phyloP scores from a whole-genome alignment of 768 basidiomycete species.

The Fomitopsis serialis region DNA sequence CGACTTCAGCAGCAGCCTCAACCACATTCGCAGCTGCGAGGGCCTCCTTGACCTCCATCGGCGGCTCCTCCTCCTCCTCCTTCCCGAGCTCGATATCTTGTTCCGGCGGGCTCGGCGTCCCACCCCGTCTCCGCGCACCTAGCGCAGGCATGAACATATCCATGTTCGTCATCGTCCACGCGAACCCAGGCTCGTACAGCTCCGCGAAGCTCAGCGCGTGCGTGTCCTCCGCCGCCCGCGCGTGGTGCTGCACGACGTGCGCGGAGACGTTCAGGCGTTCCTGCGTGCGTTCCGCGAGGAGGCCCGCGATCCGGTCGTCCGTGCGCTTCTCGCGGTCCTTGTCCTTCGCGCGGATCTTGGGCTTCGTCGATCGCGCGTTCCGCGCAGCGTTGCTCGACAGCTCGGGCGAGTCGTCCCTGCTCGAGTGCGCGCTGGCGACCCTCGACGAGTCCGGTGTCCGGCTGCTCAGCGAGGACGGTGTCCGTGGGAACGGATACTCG shows the following conservation, averaged over 20 bases:
- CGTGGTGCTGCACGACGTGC: too few species aligned
- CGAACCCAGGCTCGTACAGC: conserved; percentile 12
- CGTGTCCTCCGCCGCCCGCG: neutral
- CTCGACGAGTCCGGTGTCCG: neutral
- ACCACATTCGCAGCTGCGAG: neutral
- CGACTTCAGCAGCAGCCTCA: neutral
- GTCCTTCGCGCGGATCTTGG: neutral
- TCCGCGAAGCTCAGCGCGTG: conserved; percentile 19
- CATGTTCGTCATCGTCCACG: conserved; percentile 13
- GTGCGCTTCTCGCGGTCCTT: neutral
- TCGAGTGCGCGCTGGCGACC: neutral
- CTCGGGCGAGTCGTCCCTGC: neutral
- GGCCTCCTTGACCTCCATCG: neutral
- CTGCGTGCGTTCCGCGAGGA: too few species aligned
- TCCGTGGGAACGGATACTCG: conserved; percentile 20
- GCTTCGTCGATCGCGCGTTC: neutral
- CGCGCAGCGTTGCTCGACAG: neutral
- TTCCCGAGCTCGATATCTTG: too few species aligned
- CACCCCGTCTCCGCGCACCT: conserved; percentile 10
- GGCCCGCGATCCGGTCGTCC: neutral
- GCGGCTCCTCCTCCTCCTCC: conserved; percentile 1
- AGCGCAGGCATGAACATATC: conserved; percentile 6
- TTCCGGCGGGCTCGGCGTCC: conserved; percentile 8
- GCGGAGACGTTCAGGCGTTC: too few species aligned
- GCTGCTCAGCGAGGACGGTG: neutral